A percentile compares a stretch with the other conserved stretches of the same genome.
These are phyloP conservation scores for Amanita exitialis DNA, from an alignment of 768 basidiomycete genomes.

Conservation along the genomic window DNA sequence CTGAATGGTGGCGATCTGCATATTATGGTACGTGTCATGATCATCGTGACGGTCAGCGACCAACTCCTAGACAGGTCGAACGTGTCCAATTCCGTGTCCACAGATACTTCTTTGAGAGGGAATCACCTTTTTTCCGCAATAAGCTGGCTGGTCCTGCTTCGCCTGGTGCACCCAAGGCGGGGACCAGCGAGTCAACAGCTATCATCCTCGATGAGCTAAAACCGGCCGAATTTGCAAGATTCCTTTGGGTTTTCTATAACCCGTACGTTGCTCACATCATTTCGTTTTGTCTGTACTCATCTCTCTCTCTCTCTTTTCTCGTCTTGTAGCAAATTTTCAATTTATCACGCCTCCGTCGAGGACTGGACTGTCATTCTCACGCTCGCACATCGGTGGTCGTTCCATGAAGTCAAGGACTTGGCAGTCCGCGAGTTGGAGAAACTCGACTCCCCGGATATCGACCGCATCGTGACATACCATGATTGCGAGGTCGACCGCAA, in stretches of 20 bases:
- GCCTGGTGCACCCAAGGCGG: constrained; percentile 21
- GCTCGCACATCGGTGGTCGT: constrained; percentile 47
- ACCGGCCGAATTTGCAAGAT: constrained; percentile 29
- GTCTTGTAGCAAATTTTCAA: constrained; percentile 18
- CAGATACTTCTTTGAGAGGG: constrained; percentile 41
- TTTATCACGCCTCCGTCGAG: constrained; percentile 24
- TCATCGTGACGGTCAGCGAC: neutral
- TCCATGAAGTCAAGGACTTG: constrained; percentile 11
- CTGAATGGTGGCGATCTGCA: constrained; percentile 40
- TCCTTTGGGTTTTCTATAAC: constrained; percentile 51
- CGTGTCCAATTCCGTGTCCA: constrained; percentile 43
- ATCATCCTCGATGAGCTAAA: constrained; percentile 30
- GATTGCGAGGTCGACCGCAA: constrained; percentile 34
- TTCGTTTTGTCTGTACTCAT: constrained; percentile 9
- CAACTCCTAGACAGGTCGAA: constrained; percentile 29
- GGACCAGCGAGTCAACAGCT: constrained; percentile 27
- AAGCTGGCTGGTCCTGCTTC: constrained; percentile 22
- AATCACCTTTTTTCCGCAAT: constrained; percentile 35
- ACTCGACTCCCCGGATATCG: constrained; percentile 3
- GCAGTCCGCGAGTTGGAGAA: constrained; percentile 3
- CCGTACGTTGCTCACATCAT: constrained; percentile 24
- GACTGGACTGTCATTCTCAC: constrained; percentile 42
- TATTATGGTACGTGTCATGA: constrained; percentile 33
- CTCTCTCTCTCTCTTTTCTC: no score
- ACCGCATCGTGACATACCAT: constrained; percentile 42